Evolutionary conservation across 345 rosid genomes (phyloP).

Genomic region (Eucalyptus marginata): DNA sequence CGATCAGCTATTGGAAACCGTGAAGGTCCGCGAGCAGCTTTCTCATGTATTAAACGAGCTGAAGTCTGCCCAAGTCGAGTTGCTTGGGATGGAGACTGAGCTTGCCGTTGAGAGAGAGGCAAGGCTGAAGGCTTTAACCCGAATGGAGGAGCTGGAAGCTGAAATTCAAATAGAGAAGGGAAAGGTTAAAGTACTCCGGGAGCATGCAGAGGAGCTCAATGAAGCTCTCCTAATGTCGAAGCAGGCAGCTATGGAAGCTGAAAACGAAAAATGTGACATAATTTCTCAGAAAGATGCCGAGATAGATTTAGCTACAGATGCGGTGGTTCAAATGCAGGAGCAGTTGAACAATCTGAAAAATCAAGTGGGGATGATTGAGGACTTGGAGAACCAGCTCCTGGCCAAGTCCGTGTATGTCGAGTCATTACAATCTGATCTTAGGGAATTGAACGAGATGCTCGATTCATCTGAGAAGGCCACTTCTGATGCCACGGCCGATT

Average conservation of each 20-base stretch:
- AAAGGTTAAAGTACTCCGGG: constrained; percentile 17
- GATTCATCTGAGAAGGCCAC: constrained; percentile 5
- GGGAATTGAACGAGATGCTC: constrained; percentile 2
- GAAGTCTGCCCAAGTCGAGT: constrained; percentile 15
- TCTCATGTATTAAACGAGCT: constrained; percentile 16
- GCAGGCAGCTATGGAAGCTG: constrained; percentile 8
- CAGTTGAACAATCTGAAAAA: constrained; percentile 9
- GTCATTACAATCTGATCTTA: constrained; percentile 4
- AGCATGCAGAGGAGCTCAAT: constrained; percentile 8
- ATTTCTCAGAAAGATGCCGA: constrained; percentile 12
- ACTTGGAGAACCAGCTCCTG: constrained; percentile 18
- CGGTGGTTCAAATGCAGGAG: constrained; percentile 1
- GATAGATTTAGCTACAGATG: not conserved
- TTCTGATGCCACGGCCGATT: constrained; percentile 1
- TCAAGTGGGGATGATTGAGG: constrained; percentile 2
- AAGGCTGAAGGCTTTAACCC: constrained; percentile 15
- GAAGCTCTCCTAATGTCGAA: constrained; percentile 5
- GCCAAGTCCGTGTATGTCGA: constrained; percentile 6
- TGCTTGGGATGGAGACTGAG: constrained; percentile 19
- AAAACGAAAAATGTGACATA: constrained; percentile 1
- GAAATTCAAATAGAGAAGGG: constrained; percentile 22
- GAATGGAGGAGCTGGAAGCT: constrained; percentile 16
- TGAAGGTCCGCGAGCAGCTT: constrained; percentile 9
- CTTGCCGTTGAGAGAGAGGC: constrained; percentile 22
- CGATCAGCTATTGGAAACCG: constrained; percentile 8